Conservation (phyloP, 805 yeast species). For the Geotrichum ghanense region DNA sequence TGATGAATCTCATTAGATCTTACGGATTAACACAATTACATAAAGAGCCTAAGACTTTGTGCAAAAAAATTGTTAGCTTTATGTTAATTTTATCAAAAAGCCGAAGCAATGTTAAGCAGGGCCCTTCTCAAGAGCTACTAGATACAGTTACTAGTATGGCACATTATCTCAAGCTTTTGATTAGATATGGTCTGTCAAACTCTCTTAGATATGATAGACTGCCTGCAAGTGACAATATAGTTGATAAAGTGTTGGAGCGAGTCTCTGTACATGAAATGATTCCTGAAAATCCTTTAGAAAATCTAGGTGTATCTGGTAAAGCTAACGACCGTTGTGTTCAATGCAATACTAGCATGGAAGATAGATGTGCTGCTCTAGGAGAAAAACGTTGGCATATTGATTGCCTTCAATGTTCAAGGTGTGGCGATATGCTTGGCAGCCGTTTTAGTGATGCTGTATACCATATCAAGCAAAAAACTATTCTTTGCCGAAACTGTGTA, state of each 20-base stretch:
- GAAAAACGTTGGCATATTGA: slow-evolving; percentile 70
- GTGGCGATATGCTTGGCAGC: slow-evolving; percentile 33
- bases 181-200: slow-evolving; percentile 67
- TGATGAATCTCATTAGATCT: background rate
- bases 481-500: slow-evolving; percentile 52
- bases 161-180: slow-evolving; percentile 77
- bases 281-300: slow-evolving; percentile 24
- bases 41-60: slow-evolving; percentile 69
- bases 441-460: slow-evolving; percentile 10
- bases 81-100: slow-evolving; percentile 56
- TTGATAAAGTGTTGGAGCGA: slow-evolving; percentile 50
- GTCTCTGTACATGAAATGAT: slow-evolving; percentile 36
- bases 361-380: slow-evolving; percentile 50
- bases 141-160: slow-evolving; percentile 85
- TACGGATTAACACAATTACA: slow-evolving; percentile 19
- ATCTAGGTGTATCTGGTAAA: slow-evolving; percentile 20
- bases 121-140: slow-evolving; percentile 28
- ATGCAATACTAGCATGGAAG: slow-evolving; percentile 75
- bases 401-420: slow-evolving; percentile 59
- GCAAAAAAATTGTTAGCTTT: slow-evolving; percentile 84
- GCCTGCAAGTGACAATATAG: slow-evolving; percentile 45
- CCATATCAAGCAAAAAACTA: slow-evolving; percentile 26
- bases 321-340: slow-evolving; percentile 65
- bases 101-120: slow-evolving; percentile 9
- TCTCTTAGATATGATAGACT: slow-evolving; percentile 42